Evolutionary conservation across 2,329 filamentous ascomycete genomes (phyloP), one percentile per base, ranked within the genome.

Genomic region (Penicillium brasilianum): DNA sequence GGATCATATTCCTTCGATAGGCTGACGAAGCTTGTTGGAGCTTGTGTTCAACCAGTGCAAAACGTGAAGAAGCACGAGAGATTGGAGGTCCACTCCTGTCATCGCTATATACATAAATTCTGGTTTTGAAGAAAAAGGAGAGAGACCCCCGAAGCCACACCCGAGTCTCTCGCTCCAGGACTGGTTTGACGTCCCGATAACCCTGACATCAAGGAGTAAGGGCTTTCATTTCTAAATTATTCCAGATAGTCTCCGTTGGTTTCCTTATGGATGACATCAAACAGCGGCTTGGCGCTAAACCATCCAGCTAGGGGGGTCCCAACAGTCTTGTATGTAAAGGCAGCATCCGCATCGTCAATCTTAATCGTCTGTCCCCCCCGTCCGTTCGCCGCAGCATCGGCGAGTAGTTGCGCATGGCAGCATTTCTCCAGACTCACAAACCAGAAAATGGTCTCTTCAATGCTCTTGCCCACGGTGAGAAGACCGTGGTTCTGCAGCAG

Each of bases 241-340:
- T 81, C 71, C 65, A 87, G 69, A 72, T 87, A 87, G 11, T 84
- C 83, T 1, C 84, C 84, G 22, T 78, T 78, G 2, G 83, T 85
- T 77, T 89, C 85, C 71, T 83, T 83, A 69, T 88, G 84, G 63
- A 90, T 85, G 43, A 91, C 77, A 78, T 91, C 89, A 77, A 92
- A 92, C 64, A 88, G 68, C 16, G 90, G 89, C 78, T 88, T 88
- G 6, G 87, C 90, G 68, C 83, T 87, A 71, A 92, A 93, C 82
- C 85, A 92, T 0, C 90, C 90, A 0, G 86, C 87, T 36, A 74
- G 70, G 16, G 84, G 81, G 0, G 80, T 84, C 0, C 90, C 90
- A 3, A 92, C 80, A 0, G 85, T 83, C 75, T 88, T 86, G 69
- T 85, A 87, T 0, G 90, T 92, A 69, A 85, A 90, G 16, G 73